Conservation (phyloP, 2,329 filamentous ascomycete species). For the Monosporascus sp. region DNA sequence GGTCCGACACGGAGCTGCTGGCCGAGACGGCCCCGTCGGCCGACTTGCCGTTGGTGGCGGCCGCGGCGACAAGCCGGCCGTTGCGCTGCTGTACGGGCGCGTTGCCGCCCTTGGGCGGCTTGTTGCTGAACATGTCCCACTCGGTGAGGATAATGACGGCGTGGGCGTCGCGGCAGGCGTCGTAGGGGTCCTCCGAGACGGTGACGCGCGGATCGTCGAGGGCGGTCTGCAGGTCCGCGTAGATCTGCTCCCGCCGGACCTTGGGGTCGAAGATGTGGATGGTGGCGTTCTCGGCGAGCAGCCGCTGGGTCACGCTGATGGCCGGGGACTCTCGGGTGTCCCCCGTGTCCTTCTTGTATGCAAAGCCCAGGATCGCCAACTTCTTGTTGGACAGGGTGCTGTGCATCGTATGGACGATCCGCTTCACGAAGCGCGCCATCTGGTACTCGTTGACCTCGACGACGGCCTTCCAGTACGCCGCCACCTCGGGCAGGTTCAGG, state of each 20-base stretch:
- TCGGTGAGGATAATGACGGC: slow-evolving; percentile 52
- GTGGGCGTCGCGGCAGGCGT: slow-evolving; percentile 43
- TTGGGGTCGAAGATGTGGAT: slow-evolving; percentile 66
- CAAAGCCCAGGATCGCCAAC: slow-evolving; percentile 66
- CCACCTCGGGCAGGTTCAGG: slow-evolving; percentile 64
- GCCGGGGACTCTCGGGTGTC: slow-evolving; percentile 70
- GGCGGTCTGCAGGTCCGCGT: slow-evolving; percentile 32
- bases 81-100: slow-evolving; percentile 39
- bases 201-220: slow-evolving; percentile 37
- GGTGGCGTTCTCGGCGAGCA: slow-evolving; percentile 59
- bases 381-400: slow-evolving; percentile 67
- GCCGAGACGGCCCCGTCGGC: slow-evolving; percentile 23
- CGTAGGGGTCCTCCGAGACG: slow-evolving; percentile 44
- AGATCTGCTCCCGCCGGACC: slow-evolving; percentile 46
- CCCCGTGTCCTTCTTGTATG: slow-evolving; percentile 75
- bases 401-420: slow-evolving; percentile 62
- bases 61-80: slow-evolving; percentile 27
- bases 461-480: slow-evolving; percentile 69
- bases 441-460: slow-evolving; percentile 74
- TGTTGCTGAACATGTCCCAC: slow-evolving; percentile 49
- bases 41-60: slow-evolving; percentile 26
- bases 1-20: not conserved
- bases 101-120: slow-evolving; percentile 14
- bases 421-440: slow-evolving; percentile 60
- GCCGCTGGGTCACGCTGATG: slow-evolving; percentile 59